phyloP scores from a whole-genome alignment of 2,329 filamentous ascomycete species.

The Hymenoscyphus scutula region DNA sequence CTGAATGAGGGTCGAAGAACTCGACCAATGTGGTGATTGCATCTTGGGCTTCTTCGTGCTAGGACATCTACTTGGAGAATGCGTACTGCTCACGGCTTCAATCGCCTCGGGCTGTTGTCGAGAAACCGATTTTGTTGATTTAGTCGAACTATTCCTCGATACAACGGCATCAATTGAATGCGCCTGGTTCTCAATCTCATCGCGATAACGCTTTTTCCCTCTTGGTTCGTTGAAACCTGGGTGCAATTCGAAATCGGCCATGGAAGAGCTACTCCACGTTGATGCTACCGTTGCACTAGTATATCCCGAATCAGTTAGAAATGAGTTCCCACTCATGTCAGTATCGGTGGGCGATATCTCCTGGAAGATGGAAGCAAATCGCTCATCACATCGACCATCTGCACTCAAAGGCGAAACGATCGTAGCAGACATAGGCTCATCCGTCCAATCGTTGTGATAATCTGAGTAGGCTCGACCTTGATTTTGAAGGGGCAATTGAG shows the following conservation, averaged over 20 bases:
- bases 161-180: background rate
- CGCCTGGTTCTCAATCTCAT: conserved; percentile 14
- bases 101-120: background rate
- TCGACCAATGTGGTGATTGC: conserved; percentile 24
- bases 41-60: conserved; percentile 21
- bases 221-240: conserved; percentile 17
- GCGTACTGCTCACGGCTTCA: conserved; percentile 11
- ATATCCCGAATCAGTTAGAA: conserved; percentile 30
- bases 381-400: conserved; percentile 7
- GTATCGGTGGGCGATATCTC: conserved; percentile 22
- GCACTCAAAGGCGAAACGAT: conserved; percentile 15
- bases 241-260: conserved; percentile 16
- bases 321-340: conserved; percentile 23
- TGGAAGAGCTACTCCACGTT: conserved; percentile 11
- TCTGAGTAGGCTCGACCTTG: background rate
- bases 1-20: conserved; percentile 22
- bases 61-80: conserved; percentile 23
- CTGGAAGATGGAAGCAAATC: conserved; percentile 13
- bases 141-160: conserved; percentile 6
- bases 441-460: conserved; percentile 1
- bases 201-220: conserved; percentile 20
- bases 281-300: conserved; percentile 26
- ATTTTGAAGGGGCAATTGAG: background rate
- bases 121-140: background rate
- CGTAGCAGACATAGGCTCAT: conserved; percentile 16